Base-by-base conservation (phyloP, 2,329 filamentous ascomycete species). In the Fusarium redolens region DNA sequence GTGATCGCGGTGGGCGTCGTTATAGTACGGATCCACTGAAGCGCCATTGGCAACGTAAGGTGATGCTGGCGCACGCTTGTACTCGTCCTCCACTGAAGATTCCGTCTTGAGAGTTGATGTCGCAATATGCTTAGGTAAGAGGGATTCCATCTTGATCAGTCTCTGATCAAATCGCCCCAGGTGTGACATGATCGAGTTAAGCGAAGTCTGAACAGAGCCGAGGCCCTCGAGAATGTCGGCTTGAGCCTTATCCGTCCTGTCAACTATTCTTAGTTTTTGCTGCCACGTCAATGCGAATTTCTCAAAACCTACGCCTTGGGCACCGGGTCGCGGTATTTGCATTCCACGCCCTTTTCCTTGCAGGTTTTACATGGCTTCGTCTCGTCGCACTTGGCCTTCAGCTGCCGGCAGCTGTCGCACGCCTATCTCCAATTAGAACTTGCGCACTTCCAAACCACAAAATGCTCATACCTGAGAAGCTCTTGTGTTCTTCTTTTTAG, bases 371-470 rank as follows among this genome's bases (percentile, higher is more conserved):
- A 92, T 4, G 93, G 95, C 73, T 92, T 91, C 15, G 91, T 91
- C 84, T 97, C 95, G 77, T 97, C 94, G 80, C 95, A 97, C 82
- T 97, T 97, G 18, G 94, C 94, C 82, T 97, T 97, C 43, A 96
- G 88, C 68, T 93, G 89, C 65, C 95, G 91, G 82, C 95, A 97
- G 81, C 92, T 93, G 78, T 97, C 95, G 82, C 96, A 99, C 41
- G 96, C 96, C 92, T 97, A 76, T 47, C 22, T 50, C n/a, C 20
- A 22, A 65, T 78, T 67, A 77, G 69, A 38, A 35, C 22, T 51
- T 47, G 18, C 43, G 60, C 50, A 13, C 22, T 37, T 35, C 22
- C 28, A 33, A 28, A 28, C 22, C 25, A 33, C 13, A 14, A 8
- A 35, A 17, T 13, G 25, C 52, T 52, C 65, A 43, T 66, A 91